Evolutionary conservation across 495 filamentous ascomycete species (phyloP).

Genomic region (Bryoglossum gracile): DNA sequence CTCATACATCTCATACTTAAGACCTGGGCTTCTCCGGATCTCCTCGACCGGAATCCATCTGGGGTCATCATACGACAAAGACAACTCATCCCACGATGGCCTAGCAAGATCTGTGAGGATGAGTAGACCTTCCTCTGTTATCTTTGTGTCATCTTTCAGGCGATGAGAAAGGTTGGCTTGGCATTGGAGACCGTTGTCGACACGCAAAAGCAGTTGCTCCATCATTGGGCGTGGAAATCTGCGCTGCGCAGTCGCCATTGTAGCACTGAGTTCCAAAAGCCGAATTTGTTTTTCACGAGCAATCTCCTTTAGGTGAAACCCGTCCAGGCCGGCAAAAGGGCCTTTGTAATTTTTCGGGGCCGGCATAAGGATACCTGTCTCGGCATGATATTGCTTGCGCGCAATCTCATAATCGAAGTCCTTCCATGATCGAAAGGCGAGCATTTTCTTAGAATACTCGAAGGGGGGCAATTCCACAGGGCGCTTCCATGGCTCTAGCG

Average conservation of each 20-base stretch:
- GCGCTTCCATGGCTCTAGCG: conserved; percentile 19
- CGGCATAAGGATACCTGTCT: background rate
- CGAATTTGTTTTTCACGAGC: background rate
- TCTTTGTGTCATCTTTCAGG: background rate
- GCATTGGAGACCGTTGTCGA: background rate
- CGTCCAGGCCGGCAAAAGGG: conserved; percentile 6
- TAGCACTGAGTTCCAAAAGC: background rate
- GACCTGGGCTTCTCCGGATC: too few relatives aligned
- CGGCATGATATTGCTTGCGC: background rate
- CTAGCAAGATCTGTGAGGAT: conserved; percentile 6
- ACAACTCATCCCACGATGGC: conserved; percentile 13
- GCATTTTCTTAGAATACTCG: conserved; percentile 17
- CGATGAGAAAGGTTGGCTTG: background rate
- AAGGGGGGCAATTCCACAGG: conserved; percentile 18
- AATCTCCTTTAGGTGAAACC: background rate
- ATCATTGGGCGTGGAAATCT: conserved; percentile 16
- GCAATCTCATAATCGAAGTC: conserved; percentile 16
- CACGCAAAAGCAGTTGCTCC: background rate
- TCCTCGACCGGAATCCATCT: too few relatives aligned
- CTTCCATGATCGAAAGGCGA: conserved; percentile 6
- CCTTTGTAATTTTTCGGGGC: conserved; percentile 20
- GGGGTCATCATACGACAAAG: background rate
- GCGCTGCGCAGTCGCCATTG: background rate
- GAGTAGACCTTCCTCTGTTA: background rate
- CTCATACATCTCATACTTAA: too few relatives aligned